Conservation (phyloP, 2,329 filamentous ascomycete genomes). For the Didymella arachidicola region DNA sequence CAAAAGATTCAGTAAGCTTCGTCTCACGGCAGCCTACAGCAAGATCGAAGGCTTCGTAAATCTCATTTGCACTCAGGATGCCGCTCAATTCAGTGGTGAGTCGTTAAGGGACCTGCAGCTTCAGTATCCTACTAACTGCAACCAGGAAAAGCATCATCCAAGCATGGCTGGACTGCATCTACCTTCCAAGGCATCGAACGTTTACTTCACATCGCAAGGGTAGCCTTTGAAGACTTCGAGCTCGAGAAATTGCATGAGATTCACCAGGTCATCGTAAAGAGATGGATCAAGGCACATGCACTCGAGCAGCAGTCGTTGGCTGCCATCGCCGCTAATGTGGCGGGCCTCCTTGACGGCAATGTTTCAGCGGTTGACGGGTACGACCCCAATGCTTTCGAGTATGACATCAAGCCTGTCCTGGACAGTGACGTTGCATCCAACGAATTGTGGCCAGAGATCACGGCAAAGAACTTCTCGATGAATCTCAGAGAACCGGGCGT, state of each 20-base stretch:
- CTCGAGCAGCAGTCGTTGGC: conserved; percentile 5
- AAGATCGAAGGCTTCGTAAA: conserved; percentile 12
- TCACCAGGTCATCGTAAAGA: conserved; percentile 9
- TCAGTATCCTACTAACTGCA: neutral
- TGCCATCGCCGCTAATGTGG: conserved; percentile 8
- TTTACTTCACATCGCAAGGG: conserved; percentile 21
- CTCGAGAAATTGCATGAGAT: conserved; percentile 1
- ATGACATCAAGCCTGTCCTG: neutral
- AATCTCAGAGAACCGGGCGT: neutral
- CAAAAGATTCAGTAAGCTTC: no score
- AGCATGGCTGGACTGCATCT: conserved; percentile 2
- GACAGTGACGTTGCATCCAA: no score
- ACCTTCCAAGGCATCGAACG: conserved; percentile 17
- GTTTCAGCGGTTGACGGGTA: neutral
- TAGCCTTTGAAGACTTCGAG: conserved; percentile 19
- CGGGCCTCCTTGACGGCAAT: conserved; percentile 9
- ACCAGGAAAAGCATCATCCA: neutral
- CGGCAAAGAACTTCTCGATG: neutral
- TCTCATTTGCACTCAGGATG: conserved; percentile 7
- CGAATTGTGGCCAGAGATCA: conserved; percentile 7
- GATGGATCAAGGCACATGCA: conserved; percentile 18
- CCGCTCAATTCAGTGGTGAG: neutral
- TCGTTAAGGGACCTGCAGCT: no score
- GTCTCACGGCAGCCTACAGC: neutral
- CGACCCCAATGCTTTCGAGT: conserved; percentile 8